Evolutionary conservation across 139 green algal species (phyloP), one percentile per base, ranked within the genome.

Genomic region (Chlamydomonas sp.): DNA sequence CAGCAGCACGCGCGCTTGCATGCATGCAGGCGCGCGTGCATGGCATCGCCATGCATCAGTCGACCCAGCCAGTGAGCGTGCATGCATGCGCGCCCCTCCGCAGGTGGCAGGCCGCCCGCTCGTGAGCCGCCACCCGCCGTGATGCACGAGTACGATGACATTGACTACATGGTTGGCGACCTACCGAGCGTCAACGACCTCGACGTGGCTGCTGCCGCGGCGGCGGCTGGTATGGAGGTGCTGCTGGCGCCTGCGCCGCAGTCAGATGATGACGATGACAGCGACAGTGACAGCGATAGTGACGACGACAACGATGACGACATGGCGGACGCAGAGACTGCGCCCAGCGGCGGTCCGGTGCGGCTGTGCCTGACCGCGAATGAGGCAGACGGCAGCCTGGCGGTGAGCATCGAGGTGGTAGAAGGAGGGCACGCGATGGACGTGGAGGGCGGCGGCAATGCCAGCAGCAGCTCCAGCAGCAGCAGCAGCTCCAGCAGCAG

Each of bases 151-250:
- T n/a, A n/a, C n/a, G 54, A 20, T 10, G 54, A 20, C 34, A 10
- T 64, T 20, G 22, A 64, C 22, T 16, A 22, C 16, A 22, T 28
- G 47, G 47, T 57, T 16, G 47, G 54, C 22, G 79, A 84, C 48
- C 73, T 90, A 38, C 84, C 84, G 1, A 81, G 34, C 30, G 81
- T 90, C 8, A 81, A 90, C 58, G 84, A 90, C 38, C 65, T 90
- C 47, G 84, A 90, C 62, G 80, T 90, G 8, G 84, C 84, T 29
- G 84, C 84, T 5, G 77, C 79, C 10, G 84, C 84, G 20, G 84
- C 84, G 28, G 77, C 80, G 26, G 79, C 84, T 31, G 84, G 78
- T 0, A 70, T 87, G 62, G 81, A 88, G 35, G 79, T 84, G 31
- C 71, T 77, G 13, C 73, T 71, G n/a, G 71, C 76, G 49, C 31